These are phyloP conservation scores for Aspergillus neotritici DNA, from an alignment of 2,329 filamentous ascomycete genomes.

Conservation along the genomic window DNA sequence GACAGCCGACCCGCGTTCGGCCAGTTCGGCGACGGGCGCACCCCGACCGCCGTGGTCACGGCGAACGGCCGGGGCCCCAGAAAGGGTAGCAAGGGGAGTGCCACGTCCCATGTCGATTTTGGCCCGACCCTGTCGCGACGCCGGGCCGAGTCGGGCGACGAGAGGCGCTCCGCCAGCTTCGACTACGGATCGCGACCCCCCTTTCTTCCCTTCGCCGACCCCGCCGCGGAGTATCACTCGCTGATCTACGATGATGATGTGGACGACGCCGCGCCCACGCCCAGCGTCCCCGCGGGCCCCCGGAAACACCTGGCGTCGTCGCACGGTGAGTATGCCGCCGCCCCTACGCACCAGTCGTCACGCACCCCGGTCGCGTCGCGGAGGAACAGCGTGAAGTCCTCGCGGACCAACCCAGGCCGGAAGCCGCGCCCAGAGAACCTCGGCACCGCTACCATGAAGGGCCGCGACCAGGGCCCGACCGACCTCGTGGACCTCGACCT, in stretches of 20 bases:
- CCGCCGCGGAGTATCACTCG: conserved; percentile 18
- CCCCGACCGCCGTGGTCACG: conserved; percentile 16
- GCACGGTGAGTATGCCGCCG: conserved; percentile 26
- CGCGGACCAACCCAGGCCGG: conserved; percentile 31
- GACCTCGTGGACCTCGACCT: conserved; percentile 22
- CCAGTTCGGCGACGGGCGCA: conserved; percentile 30
- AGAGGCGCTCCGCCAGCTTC: conserved; percentile 42
- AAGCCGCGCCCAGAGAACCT: conserved; percentile 37
- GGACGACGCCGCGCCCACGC: conserved; percentile 78
- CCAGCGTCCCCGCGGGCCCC: conserved; percentile 75
- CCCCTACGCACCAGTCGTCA: conserved; percentile 19
- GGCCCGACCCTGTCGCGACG: conserved; percentile 43
- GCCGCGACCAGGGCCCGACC: conserved; percentile 27
- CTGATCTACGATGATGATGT: conserved; percentile 50
- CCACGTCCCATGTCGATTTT: conserved; percentile 72
- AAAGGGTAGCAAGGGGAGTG: conserved; percentile 67
- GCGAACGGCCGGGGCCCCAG: conserved; percentile 33
- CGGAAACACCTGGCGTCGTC: conserved; percentile 49
- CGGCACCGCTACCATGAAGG: conserved; percentile 31
- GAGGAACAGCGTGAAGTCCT: conserved; percentile 41
- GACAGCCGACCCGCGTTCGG: conserved; percentile 37
- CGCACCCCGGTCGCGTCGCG: conserved; percentile 33
- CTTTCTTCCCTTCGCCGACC: conserved; percentile 19
- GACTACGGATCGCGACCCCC: conserved; percentile 38
- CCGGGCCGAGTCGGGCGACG: conserved; percentile 26